phyloP scores from a whole-genome alignment of 768 basidiomycete species.

The Amanita exitialis region DNA sequence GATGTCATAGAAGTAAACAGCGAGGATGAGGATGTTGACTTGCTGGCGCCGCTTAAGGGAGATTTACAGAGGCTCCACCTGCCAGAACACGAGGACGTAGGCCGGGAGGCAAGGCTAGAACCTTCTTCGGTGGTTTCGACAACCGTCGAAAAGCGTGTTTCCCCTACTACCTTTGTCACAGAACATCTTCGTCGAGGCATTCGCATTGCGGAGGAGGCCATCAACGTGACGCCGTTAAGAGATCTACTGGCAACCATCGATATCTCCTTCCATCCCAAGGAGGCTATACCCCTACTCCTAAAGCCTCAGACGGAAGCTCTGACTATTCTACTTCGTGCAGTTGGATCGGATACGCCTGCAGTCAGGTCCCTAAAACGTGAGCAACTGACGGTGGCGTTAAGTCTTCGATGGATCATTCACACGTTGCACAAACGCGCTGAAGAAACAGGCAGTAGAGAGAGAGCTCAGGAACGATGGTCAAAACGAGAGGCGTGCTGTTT shows the following conservation, averaged over 20 bases:
- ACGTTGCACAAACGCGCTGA: conserved; percentile 40
- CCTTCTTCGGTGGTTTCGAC: conserved; percentile 24
- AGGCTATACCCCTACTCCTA: conserved; percentile 35
- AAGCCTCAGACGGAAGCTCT: conserved; percentile 40
- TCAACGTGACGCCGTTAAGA: conserved; percentile 39
- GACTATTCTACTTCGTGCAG: conserved; percentile 41
- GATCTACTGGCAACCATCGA: conserved; percentile 35
- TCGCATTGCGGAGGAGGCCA: conserved; percentile 47
- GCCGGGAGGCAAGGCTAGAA: conserved; percentile 15
- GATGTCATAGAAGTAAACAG: conserved; percentile 60
- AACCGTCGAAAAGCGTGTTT: conserved; percentile 11
- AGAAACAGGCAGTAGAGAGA: conserved; percentile 43
- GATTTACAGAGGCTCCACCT: conserved; percentile 50
- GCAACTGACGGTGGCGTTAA: conserved; percentile 39
- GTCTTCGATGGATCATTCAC: conserved; percentile 52
- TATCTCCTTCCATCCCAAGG: conserved; percentile 20
- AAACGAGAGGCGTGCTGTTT: conserved; percentile 49
- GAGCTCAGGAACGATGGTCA: conserved; percentile 64
- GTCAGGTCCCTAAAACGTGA: conserved; percentile 38
- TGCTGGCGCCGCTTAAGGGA: conserved; percentile 59
- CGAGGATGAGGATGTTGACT: conserved; percentile 38
- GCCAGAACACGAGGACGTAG: conserved; percentile 20
- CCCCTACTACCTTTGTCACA: conserved; percentile 19
- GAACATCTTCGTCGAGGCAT: conserved; percentile 68
- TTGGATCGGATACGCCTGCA: conserved; percentile 41